A percentile compares a stretch with the other conserved stretches of the same genome.
Evolutionary conservation across 805 yeast genomes (phyloP).

Genomic region (Schwanniomyces yamadae): DNA sequence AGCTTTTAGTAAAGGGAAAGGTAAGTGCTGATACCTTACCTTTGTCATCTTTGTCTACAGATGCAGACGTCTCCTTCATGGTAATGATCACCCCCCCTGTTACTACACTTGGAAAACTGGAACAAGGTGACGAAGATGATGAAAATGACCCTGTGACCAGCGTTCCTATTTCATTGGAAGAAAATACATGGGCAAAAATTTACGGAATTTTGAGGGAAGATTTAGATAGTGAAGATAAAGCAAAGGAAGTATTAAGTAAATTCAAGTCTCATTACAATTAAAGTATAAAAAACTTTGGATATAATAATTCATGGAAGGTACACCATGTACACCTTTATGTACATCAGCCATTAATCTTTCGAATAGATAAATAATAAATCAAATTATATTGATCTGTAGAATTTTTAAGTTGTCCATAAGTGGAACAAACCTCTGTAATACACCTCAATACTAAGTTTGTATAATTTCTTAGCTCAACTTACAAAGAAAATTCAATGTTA

Average conservation of each 20-base stretch:
- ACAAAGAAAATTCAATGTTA: no score
- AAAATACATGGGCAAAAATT: constrained; percentile 47
- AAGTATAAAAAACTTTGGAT: no score
- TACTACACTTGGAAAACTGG: constrained; percentile 1
- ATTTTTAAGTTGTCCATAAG: no score
- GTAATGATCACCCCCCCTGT: constrained; percentile 41
- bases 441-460: no score
- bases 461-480: no score
- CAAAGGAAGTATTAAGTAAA: constrained; percentile 17
- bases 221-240: constrained; percentile 25
- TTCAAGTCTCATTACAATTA: no score
- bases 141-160: constrained; percentile 5
- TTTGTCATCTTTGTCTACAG: constrained; percentile 26
- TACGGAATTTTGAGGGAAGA: constrained; percentile 31
- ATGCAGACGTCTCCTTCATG: constrained; percentile 35
- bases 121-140: neutral
- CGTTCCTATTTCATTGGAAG: constrained; percentile 6
- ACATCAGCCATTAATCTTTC: no score
- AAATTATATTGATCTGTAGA: no score
- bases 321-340: no score
- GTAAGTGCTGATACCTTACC: constrained; percentile 54
- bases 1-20: constrained; percentile 59
- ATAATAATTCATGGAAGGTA: no score
- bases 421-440: no score
- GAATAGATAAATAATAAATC: no score